Evolutionary conservation across 192 early-diverging fungal genomes (phyloP).

Genomic region (Coemansia sp.): DNA sequence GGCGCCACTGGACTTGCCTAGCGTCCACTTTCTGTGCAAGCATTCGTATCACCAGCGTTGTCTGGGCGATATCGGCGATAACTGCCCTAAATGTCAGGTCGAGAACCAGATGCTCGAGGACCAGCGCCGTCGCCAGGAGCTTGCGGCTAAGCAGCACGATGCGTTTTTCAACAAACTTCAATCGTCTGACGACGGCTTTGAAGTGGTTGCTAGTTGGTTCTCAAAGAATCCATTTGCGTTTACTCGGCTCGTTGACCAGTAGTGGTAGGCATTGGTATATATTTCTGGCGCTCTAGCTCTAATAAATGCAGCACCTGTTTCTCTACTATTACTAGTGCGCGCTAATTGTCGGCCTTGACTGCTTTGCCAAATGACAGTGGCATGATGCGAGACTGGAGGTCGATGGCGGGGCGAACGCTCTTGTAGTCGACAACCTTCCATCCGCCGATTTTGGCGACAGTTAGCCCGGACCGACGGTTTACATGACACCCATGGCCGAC

Average conservation of each 20-base stretch:
- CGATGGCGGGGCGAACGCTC: slow-evolving; percentile 35
- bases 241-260: slow-evolving; percentile 46
- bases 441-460: slow-evolving; percentile 21
- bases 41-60: slow-evolving; percentile 94
- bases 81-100: slow-evolving; percentile 79
- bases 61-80: slow-evolving; percentile 56
- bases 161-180: slow-evolving; percentile 80
- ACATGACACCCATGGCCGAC: slow-evolving; percentile 41
- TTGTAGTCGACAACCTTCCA: slow-evolving; percentile 45
- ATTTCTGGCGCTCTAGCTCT: not conserved
- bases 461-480: slow-evolving; percentile 37
- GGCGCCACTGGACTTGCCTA: slow-evolving; percentile 82
- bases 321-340: not conserved
- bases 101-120: slow-evolving; percentile 85
- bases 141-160: slow-evolving; percentile 74
- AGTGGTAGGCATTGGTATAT: not conserved
- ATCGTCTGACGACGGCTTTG: slow-evolving; percentile 77
- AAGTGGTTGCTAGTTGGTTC: slow-evolving; percentile 87
- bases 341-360: slow-evolving; percentile 20
- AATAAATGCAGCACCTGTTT: not conserved
- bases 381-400: slow-evolving; percentile 43
- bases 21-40: slow-evolving; percentile 91
- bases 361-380: slow-evolving; percentile 50
- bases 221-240: slow-evolving; percentile 78
- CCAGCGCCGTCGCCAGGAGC: slow-evolving; percentile 75